Evolutionary conservation across 1,284 basidiomycete genomes (phyloP), one percentile per base, ranked within the genome.

Genomic region (Heterobasidion irregulare): DNA sequence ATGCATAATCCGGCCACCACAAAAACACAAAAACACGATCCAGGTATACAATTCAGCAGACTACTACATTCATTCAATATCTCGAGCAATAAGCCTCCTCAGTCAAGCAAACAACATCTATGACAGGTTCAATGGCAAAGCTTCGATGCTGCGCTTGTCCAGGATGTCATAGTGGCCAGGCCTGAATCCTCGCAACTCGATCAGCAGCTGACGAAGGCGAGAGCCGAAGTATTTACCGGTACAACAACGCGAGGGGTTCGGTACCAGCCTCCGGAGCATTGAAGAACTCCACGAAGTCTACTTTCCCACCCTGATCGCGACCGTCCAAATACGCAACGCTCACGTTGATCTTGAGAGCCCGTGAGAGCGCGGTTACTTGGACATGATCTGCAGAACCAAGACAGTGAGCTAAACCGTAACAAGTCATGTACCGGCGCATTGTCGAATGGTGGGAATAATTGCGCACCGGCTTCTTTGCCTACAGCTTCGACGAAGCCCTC

Each of bases 301-400:
- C 84, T 35, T 69, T 67, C 2, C 75, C 78, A 8, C 71, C 66
- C 2, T 67, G 53, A 35, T 75, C 75, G 32, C 68, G 74, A 4
- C 80, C 77, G 66, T 92, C 90, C 16, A 95, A 76, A 68, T 94
- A 94, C 5, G 91, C 91, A 38, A 94, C 78, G 51, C 83, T 78
- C 50, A 94, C 70, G 56, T 87, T 85, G 51, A 90, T 70, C 44
- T 77, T 71, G 34, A 94, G 70, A 0, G 85, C 87, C 48, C 81
- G 75, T 12, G 85, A 80, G 7, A 96, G 75, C 0, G 92, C 92
- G 56, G 81, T 82, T 60, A 95, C 89, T 64, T 93, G 89, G 18
- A 90, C 83, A 62, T 95, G 86, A 62, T 95, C 93, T 83, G 63
- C 50, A 45, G 13, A 44, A 12, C 13, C n/a, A 15, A 15, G 26